Evolutionary conservation across 1,284 basidiomycete species (phyloP), one percentile per base, ranked within the genome.

Genomic region (Ustilago esculenta): DNA sequence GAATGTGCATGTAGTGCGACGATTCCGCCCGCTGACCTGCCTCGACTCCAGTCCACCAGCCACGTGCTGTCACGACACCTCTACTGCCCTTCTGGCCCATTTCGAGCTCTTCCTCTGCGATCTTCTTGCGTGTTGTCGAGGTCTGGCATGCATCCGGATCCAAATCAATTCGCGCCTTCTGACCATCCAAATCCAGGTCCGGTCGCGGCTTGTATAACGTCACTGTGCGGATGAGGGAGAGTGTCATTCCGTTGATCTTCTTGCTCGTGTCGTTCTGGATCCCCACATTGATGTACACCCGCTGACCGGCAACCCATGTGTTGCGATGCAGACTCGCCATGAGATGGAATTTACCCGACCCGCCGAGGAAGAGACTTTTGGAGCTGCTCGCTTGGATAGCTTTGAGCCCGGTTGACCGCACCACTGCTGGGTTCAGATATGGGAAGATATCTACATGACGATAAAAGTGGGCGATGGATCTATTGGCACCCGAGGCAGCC

Each of bases 381-480:
- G 87, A 85, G 1, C 85, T 85, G 17, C 85, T 86, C 15, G 87
- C 87, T 65, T 87, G 85, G 36, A 93, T 83, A 3, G 90, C 89
- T 37, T 86, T 84, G 7, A 86, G 82, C 2, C 88, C 85, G 3
- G 89, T 86, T 1, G 88, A 86, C 7, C 96, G 86, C 12, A 89
- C 85, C 4, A 84, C 73, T 5, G 86, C 83, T 0, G 90, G 88
- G 64, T 92, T 87, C 23, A 94, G 84, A 48, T 88, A 88, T 1
- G 94, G 93, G 86, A 90, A 92, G 25, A 96, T 84, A 49, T 90
- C 88, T 76, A 92, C 89, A 33, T 89, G 85, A 3, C 94, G 89
- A 82, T 95, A 96, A 80, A 96, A 95, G 82, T 97, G 94, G 0
- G 93, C 90, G 42, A 96, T 90, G 5, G 91, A 92, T 8, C 88